Percentiles rank a stretch among this genome's conserved stretches.
phyloP scores from a whole-genome alignment of 768 basidiomycete genomes.

The Cantharellus cinnabarinus region DNA sequence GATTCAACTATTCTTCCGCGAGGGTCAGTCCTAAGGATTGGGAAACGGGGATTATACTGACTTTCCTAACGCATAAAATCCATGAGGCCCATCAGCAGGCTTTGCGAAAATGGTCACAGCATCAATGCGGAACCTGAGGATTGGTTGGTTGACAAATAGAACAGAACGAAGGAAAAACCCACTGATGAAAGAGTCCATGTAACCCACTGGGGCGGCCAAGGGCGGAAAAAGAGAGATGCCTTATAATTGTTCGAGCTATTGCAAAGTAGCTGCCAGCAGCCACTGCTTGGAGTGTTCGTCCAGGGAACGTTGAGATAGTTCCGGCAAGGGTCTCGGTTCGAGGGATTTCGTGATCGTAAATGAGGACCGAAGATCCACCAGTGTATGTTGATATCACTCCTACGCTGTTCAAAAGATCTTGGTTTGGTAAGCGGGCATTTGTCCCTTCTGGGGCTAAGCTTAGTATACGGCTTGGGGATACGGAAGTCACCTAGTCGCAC shows the following conservation, averaged over 20 bases:
- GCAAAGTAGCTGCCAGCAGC: slow-evolving; percentile 26
- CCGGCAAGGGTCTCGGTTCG: slow-evolving; percentile 16
- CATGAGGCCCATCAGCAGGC: slow-evolving; percentile 80
- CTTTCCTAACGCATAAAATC: slow-evolving; percentile 85
- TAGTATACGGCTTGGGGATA: neutral
- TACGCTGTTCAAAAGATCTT: slow-evolving; percentile 79
- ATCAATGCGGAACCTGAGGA: slow-evolving; percentile 71
- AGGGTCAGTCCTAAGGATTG: neutral
- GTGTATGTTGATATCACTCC: slow-evolving; percentile 49
- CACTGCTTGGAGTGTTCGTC: slow-evolving; percentile 16
- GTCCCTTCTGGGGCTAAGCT: slow-evolving; percentile 48
- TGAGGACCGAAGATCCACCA: slow-evolving; percentile 51
- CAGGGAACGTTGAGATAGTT: neutral
- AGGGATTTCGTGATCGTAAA: slow-evolving; percentile 48
- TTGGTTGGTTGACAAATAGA: neutral
- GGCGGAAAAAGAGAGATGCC: slow-evolving; percentile 55
- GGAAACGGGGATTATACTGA: slow-evolving; percentile 18
- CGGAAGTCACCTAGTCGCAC: slow-evolving; percentile 23
- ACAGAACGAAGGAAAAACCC: slow-evolving; percentile 10
- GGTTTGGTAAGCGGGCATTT: slow-evolving; percentile 88
- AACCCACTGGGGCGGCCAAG: slow-evolving; percentile 68
- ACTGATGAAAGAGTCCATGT: slow-evolving; percentile 83
- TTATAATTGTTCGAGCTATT: slow-evolving; percentile 38
- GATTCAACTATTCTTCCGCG: slow-evolving; percentile 60
- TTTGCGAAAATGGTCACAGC: slow-evolving; percentile 78